Evolutionary conservation across 2,329 filamentous ascomycete species (phyloP).

Genomic region (Trichoderma atroviride): DNA sequence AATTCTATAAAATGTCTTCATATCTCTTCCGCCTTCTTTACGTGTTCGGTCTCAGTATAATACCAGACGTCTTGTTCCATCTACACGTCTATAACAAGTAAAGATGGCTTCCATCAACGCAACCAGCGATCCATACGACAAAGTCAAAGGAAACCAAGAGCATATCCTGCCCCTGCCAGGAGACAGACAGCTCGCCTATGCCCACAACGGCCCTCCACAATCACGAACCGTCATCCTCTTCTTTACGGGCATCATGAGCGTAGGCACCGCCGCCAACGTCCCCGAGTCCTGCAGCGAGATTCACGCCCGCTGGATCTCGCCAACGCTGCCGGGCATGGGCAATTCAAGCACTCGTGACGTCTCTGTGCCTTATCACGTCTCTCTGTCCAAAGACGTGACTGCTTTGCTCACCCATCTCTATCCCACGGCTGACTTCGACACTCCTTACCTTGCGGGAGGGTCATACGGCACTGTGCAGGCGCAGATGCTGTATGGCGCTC

Average conservation of each 20-base stretch:
- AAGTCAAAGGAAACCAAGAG: background rate
- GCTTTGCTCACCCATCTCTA: background rate
- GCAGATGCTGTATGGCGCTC: background rate
- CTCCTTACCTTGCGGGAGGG: background rate
- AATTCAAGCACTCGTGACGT: background rate
- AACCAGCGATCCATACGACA: background rate
- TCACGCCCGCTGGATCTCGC: background rate
- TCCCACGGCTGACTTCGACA: background rate
- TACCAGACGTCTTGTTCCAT: too few species aligned
- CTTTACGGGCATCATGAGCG: conserved; percentile 32
- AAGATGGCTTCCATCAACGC: background rate
- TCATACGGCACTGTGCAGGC: background rate
- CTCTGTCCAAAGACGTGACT: background rate
- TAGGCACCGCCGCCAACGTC: conserved; percentile 28
- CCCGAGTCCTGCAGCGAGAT: background rate
- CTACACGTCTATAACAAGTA: too few species aligned
- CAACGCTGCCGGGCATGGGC: background rate
- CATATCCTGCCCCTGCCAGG: conserved; percentile 25
- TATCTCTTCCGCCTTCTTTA: too few species aligned
- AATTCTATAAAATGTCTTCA: too few species aligned
- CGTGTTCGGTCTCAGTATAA: too few species aligned
- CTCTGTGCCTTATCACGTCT: background rate
- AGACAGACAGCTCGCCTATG: conserved; percentile 31
- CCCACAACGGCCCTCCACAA: conserved; percentile 30
- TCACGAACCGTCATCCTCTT: conserved; percentile 31